Conservation (phyloP, 2,329 filamentous ascomycete genomes). For the Penicillium freii region DNA sequence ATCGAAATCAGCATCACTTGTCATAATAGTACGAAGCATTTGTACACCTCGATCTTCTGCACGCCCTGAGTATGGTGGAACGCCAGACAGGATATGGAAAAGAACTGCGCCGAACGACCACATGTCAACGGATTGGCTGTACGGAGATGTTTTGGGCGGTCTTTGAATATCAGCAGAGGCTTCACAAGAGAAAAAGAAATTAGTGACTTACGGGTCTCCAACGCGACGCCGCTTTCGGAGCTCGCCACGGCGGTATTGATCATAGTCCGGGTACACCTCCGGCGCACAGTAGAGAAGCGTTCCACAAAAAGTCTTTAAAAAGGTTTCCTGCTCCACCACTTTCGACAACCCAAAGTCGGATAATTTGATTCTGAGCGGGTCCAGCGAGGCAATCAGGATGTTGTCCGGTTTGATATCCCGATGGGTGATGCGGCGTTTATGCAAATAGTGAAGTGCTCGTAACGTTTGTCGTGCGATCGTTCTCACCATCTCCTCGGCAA, state of each 20-base stretch:
- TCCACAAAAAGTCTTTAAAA: slow-evolving; percentile 93
- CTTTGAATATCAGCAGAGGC: slow-evolving; percentile 34
- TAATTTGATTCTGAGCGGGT: slow-evolving; percentile 80
- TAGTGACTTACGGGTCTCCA: slow-evolving; percentile 44
- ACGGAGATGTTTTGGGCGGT: slow-evolving; percentile 58
- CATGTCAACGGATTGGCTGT: slow-evolving; percentile 89
- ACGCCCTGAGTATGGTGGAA: slow-evolving; percentile 77
- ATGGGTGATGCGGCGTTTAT: slow-evolving; percentile 86
- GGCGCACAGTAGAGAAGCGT: slow-evolving; percentile 94
- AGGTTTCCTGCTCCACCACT: slow-evolving; percentile 86
- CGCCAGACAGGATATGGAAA: slow-evolving; percentile 77
- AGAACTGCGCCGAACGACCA: slow-evolving; percentile 95
- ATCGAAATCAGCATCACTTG: slow-evolving; percentile 63
- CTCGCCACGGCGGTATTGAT: slow-evolving; percentile 60
- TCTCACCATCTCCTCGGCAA: slow-evolving; percentile 68
- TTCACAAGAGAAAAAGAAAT: neutral
- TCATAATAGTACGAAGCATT: slow-evolving; percentile 81
- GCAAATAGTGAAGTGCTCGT: slow-evolving; percentile 80
- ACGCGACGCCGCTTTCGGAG: slow-evolving; percentile 63
- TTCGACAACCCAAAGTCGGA: slow-evolving; percentile 98
- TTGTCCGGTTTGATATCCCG: slow-evolving; percentile 99
- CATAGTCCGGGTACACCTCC: slow-evolving; percentile 85
- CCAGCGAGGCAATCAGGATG: slow-evolving; percentile 73
- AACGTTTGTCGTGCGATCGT: slow-evolving; percentile 68
- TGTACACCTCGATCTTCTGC: slow-evolving; percentile 73